These are phyloP conservation scores for Chenopodium quinoa DNA, from an alignment of 148 eudicot genomes.

Conservation along the genomic window DNA sequence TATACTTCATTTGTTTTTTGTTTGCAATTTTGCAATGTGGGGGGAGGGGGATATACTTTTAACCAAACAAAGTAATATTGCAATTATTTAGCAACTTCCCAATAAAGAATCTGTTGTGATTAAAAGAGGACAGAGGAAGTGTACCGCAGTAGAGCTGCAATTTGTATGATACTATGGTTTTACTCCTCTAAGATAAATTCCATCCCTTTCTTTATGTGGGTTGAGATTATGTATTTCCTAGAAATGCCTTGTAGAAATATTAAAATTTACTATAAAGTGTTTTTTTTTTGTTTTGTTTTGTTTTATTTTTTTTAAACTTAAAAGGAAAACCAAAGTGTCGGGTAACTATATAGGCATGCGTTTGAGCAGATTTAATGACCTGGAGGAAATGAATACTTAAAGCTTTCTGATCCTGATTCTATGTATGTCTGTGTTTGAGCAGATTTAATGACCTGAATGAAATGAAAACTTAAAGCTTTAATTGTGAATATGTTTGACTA, in stretches of 20 bases:
- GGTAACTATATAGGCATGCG: background rate
- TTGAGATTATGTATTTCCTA: background rate
- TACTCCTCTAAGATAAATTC: background rate
- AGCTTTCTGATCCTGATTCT: background rate
- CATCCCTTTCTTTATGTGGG: background rate
- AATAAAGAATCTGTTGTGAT: too few relatives aligned
- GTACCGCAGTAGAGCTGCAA: background rate
- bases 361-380: background rate
- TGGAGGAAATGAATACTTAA: background rate
- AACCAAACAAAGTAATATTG: too few relatives aligned
- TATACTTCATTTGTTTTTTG: too few relatives aligned
- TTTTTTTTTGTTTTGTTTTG: too few relatives aligned
- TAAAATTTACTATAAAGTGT: too few relatives aligned
- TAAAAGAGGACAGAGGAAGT: too few relatives aligned
- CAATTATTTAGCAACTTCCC: background rate
- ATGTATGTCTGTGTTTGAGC: background rate
- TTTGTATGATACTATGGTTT: background rate
- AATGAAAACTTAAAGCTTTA: background rate
- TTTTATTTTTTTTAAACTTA: background rate
- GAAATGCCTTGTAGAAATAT: background rate
- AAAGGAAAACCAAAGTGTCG: background rate
- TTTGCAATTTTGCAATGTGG: too few relatives aligned
- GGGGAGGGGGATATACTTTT: too few relatives aligned
- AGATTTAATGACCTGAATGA: background rate
- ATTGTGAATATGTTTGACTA: background rate